Evolutionary conservation across 2,329 filamentous ascomycete species (phyloP).

Genomic region (Aspergillus brasiliensis): DNA sequence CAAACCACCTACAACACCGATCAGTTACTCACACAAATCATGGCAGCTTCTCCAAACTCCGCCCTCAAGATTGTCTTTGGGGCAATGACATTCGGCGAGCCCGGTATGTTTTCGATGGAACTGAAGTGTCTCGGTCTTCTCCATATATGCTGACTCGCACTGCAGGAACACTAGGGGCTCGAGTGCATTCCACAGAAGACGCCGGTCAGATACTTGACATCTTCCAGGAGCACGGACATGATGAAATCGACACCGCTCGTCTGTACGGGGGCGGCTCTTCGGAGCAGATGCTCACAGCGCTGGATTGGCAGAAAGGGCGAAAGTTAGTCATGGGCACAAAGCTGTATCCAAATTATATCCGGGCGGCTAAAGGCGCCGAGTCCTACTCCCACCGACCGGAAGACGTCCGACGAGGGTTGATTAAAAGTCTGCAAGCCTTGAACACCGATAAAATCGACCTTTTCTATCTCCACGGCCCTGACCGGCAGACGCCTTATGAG

Average conservation of each 20-base stretch:
- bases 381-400: constrained; percentile 32
- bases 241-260: constrained; percentile 34
- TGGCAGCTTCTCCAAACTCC: too few relatives aligned
- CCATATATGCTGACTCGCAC: too few relatives aligned
- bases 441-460: constrained; percentile 47
- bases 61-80: constrained; percentile 32
- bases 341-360: constrained; percentile 37
- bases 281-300: constrained; percentile 42
- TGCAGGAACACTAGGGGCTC: neutral
- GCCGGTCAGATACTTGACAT: constrained; percentile 28
- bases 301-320: constrained; percentile 39
- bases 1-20: too few relatives aligned
- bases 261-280: constrained; percentile 32
- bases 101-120: constrained; percentile 30
- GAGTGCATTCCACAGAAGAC: constrained; percentile 13
- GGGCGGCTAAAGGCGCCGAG: constrained; percentile 20
- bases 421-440: constrained; percentile 43
- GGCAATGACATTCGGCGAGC: constrained; percentile 43
- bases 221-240: constrained; percentile 32
- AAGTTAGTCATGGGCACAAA: constrained; percentile 49
- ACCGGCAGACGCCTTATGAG: constrained; percentile 49
- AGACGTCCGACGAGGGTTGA: constrained; percentile 37
- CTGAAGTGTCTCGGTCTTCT: too few relatives aligned
- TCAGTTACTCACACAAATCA: too few relatives aligned
- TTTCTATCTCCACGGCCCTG: constrained; percentile 56